Evolutionary conservation across 2,329 filamentous ascomycete genomes (phyloP), one percentile per base, ranked within the genome.

Genomic region (Elsinoe batatas): DNA sequence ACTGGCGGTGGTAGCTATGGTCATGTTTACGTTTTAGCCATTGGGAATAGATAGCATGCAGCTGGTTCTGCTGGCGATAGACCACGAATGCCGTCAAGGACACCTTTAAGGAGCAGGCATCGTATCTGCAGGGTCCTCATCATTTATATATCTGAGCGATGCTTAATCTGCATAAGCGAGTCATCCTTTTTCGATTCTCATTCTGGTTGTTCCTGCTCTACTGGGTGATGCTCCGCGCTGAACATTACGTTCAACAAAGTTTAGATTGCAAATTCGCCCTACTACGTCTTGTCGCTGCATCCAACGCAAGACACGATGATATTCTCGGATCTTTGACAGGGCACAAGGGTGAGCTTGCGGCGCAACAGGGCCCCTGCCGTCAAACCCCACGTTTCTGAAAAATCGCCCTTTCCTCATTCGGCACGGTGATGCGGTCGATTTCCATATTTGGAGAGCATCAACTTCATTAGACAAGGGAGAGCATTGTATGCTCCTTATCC

Each of bases 11-110:
- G 53, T 44, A 18, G 38, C 40, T n/a, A 37, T 55, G 26, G 17
- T 55, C 53, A 44, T 55, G 37, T 47, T 46, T 40, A 51, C 47
- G 47, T 51, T 51, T 51, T 51, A 51, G 47, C 32, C 33, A 36
- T 38, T 22, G 33, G 26, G 40, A 30, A 30, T 30, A 30, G 26
- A 30, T 2, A 30, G 20, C 40, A 44, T 44, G 40, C 40, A 44
- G 12, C 18, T 11, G 32, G 15, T 30, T 51, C 26, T 38, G 26
- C 15, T 33, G 51, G 51, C 38, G 26, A 30, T 10, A 18, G 40
- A 44, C 40, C 40, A 22, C 40, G 26, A 44, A 22, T 17, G 46
- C 46, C 46, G 33, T 50, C 46, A 26, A 50, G 18, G 15, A 50
- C 17, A 50, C 37, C 18, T 20, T 30, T 26, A 44, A 15, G 26